Evolutionary conservation across 257 asterid genomes (phyloP).

Genomic region (Solanum pinnatisectum): DNA sequence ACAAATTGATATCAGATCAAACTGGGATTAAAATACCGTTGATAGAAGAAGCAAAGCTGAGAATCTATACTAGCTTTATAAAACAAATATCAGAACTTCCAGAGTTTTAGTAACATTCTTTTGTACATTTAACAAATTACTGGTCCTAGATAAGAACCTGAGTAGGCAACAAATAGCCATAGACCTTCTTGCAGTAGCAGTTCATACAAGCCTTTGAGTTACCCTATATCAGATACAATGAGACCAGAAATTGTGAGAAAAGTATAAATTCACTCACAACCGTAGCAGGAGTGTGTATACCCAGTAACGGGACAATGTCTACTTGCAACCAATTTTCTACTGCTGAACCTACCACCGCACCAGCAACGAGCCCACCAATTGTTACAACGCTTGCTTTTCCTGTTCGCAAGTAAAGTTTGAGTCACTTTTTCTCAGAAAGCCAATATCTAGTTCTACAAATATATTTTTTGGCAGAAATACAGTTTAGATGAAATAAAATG

Average conservation of each 20-base stretch:
- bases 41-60: not conserved
- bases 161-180: slow-evolving; percentile 7
- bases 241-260: slow-evolving; percentile 72
- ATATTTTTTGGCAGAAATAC: not conserved
- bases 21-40: not conserved
- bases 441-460: not conserved
- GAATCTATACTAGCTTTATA: not conserved
- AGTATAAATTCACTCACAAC: slow-evolving; percentile 82
- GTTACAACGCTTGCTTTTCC: slow-evolving; percentile 91
- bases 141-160: slow-evolving; percentile 27
- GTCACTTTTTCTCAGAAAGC: not conserved
- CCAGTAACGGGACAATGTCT: slow-evolving; percentile 86
- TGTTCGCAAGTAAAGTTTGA: slow-evolving; percentile 21
- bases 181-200: slow-evolving; percentile 13
- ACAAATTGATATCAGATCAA: not conserved
- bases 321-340: slow-evolving; percentile 95
- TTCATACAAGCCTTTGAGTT: slow-evolving; percentile 7
- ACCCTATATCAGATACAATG: slow-evolving; percentile 65
- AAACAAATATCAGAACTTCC: not conserved
- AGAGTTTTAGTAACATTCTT: slow-evolving; percentile 12
- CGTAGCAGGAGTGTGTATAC: slow-evolving; percentile 79
- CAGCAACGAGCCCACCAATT: slow-evolving; percentile 93
- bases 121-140: slow-evolving; percentile 36
- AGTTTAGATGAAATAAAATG: not conserved
- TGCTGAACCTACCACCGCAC: slow-evolving; percentile 92